A percentile compares a stretch with the other conserved stretches of the same genome.
Evolutionary conservation across 352 stramenopile genomes (phyloP).

Genomic region (Phytophthora sp.): DNA sequence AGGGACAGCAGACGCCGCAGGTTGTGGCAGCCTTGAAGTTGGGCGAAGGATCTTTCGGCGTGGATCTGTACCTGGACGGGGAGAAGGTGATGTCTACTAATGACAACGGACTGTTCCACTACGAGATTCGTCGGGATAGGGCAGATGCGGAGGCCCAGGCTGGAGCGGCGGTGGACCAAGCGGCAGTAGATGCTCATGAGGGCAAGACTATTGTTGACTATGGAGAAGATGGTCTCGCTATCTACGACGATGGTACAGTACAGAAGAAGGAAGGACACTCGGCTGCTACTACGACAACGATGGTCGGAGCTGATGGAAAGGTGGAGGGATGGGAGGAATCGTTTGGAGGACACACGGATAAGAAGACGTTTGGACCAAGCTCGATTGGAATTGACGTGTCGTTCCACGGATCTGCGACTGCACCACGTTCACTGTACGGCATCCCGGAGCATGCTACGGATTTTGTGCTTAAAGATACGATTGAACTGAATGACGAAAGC

Average conservation of each 20-base stretch:
- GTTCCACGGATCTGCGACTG: slow-evolving; percentile 80
- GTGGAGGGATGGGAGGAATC: slow-evolving; percentile 95
- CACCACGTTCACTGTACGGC: slow-evolving; percentile 92
- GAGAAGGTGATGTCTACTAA: slow-evolving; percentile 75
- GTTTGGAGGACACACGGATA: slow-evolving; percentile 93
- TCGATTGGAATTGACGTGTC: slow-evolving; percentile 96
- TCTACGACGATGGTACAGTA: slow-evolving; percentile 95
- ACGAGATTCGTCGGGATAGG: slow-evolving; percentile 81
- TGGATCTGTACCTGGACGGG: slow-evolving; percentile 72
- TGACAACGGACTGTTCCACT: slow-evolving; percentile 72
- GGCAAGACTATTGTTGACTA: slow-evolving; percentile 97
- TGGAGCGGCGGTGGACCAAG: slow-evolving; percentile 31
- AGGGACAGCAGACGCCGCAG: slow-evolving; percentile 13
- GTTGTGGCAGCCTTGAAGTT: slow-evolving; percentile 64
- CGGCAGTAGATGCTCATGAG: slow-evolving; percentile 72
- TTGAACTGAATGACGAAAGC: slow-evolving; percentile 41
- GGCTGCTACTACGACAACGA: slow-evolving; percentile 15
- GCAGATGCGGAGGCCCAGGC: slow-evolving; percentile 31
- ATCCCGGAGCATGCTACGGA: slow-evolving; percentile 97
- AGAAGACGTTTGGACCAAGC: slow-evolving; percentile 87
- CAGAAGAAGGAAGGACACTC: slow-evolving; percentile 63
- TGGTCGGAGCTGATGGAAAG: slow-evolving; percentile 38
- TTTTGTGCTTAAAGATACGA: slow-evolving; percentile 94
- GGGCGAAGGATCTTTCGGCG: slow-evolving; percentile 48
- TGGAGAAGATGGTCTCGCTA: slow-evolving; percentile 97